Evolutionary conservation across 306 rosid genomes (phyloP), one percentile per base, ranked within the genome.

Genomic region (Castanea sativa): DNA sequence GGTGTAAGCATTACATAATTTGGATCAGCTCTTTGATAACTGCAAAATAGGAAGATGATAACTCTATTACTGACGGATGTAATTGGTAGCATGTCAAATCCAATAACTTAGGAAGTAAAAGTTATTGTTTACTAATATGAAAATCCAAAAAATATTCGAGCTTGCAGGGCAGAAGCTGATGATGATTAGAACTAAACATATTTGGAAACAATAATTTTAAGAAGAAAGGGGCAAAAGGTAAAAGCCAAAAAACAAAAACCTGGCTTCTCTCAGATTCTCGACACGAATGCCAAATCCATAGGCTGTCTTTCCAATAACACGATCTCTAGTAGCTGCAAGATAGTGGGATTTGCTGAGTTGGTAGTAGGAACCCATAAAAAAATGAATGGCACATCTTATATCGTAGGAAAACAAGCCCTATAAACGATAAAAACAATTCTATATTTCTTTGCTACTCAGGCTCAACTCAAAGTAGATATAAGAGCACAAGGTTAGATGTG

Each of bases 21-120:
- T 23, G 99, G 98, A 89, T 95, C 98, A 4, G 99, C 99, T 87
- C 98, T 91, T 90, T 91, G 89, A 81, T 95, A 95, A 74, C 98
- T 95, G 92, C 84, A 78, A 72, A 79, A 56, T 20, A 73, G 78
- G 45, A 19, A 63, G 79, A 49, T 16, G 41, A 23, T 32, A n/a
- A n/a, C 21, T 76, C 10, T 55, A 55, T 21, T 29, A 72, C 41
- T 60, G 32, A 60, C 14, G 51, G 58, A 38, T 49, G 53, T 49
- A 57, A 20, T 18, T 3, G 52, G 16, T 61, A 64, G 71, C 45
- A 58, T 43, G 20, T 64, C 83, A 69, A 80, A 49, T 6, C n/a
- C 69, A 29, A 4, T 59, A 23, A 23, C 33, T 59, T 59, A 9
- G 16, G 30, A 25, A 23, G 67, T 60, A 60, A 60, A 49, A 60